Conservation (phyloP, 169 alveolate genomes). For the Plasmodium fragile region DNA sequence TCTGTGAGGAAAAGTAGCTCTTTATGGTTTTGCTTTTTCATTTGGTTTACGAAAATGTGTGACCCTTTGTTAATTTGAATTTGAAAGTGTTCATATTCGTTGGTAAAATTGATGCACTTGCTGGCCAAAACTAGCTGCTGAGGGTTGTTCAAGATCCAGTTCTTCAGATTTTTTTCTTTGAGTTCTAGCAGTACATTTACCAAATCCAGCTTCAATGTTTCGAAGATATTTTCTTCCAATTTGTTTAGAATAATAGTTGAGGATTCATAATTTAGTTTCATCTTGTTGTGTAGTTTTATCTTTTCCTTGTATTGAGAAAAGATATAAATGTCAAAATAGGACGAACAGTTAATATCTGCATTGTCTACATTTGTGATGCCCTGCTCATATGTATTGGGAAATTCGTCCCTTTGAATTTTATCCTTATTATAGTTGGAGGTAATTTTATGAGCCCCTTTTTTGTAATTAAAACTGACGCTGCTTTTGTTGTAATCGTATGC, state of each 20-base stretch:
- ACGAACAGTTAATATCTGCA: neutral
- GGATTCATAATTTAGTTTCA: conserved; percentile 52
- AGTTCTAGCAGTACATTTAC: conserved; percentile 67
- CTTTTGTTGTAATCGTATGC: conserved; percentile 12
- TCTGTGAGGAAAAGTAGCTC: conserved; percentile 59
- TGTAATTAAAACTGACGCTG: conserved; percentile 4
- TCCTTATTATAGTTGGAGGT: conserved; percentile 5
- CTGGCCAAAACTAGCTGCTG: conserved; percentile 59
- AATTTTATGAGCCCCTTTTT: neutral
- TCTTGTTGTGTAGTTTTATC: conserved; percentile 42
- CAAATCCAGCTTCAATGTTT: conserved; percentile 51
- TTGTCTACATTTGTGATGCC: neutral
- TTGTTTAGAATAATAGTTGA: conserved; percentile 57
- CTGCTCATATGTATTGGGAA: neutral
- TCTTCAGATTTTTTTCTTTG: conserved; percentile 49
- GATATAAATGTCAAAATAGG: conserved; percentile 50
- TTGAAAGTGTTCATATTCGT: conserved; percentile 70
- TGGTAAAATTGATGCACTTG: conserved; percentile 68
- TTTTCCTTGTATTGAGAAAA: conserved; percentile 55
- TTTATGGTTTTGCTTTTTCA: conserved; percentile 61
- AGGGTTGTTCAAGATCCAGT: conserved; percentile 64
- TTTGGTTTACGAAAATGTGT: conserved; percentile 60
- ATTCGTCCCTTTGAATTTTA: neutral
- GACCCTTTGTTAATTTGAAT: conserved; percentile 75
- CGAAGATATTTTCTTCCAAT: conserved; percentile 66